These are phyloP conservation scores for Podospora conica DNA, from an alignment of 495 filamentous ascomycete species.

Conservation along the genomic window DNA sequence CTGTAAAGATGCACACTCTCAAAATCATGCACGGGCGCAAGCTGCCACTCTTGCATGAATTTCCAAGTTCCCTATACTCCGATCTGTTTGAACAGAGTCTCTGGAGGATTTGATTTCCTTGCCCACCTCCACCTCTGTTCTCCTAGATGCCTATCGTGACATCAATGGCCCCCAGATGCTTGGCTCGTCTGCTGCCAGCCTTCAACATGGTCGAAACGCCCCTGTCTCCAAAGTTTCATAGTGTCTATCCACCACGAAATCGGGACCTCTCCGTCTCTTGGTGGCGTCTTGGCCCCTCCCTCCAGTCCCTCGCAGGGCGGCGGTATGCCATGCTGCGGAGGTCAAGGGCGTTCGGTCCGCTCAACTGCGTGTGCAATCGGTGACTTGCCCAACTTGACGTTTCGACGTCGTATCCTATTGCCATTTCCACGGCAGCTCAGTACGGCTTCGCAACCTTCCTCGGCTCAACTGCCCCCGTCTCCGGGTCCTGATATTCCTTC, in stretches of 20 bases:
- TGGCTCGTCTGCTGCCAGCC: not conserved
- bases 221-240: not conserved
- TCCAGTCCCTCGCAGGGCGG: not conserved
- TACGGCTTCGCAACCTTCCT: slow-evolving; percentile 94
- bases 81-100: slow-evolving; percentile 4
- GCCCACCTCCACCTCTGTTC: not conserved
- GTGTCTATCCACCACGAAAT: not conserved
- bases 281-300: not conserved
- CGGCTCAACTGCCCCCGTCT: slow-evolving; percentile 68
- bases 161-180: not conserved
- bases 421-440: slow-evolving; percentile 45
- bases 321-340: not conserved
- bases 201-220: not conserved
- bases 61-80: slow-evolving; percentile 4
- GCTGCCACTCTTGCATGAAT: not conserved
- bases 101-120: not conserved
- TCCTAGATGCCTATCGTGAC: not conserved
- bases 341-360: not conserved
- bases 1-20: slow-evolving; percentile 10
- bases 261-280: not conserved
- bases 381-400: not conserved
- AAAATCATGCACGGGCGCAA: slow-evolving; percentile 1
- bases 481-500: slow-evolving; percentile 84
- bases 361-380: not conserved
- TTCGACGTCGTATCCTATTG: not conserved